Base-by-base conservation (phyloP, 306 rosid genomes). In the Vigna mungo region DNA sequence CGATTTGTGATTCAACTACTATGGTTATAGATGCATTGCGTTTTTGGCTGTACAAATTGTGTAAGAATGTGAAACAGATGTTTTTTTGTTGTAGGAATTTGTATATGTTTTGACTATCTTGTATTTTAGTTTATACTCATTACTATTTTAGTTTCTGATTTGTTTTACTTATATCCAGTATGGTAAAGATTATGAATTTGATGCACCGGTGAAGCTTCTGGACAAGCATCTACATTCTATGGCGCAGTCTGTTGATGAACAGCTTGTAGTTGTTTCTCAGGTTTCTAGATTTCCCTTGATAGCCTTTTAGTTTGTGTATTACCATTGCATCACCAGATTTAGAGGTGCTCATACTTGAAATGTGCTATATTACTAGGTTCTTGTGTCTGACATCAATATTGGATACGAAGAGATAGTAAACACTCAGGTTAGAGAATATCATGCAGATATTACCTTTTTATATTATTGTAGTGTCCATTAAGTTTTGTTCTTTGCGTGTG, bases 361-460 rank as follows among this genome's bases (percentile, higher is more conserved):
- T 32, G 71, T 78, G 27, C 68, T 71, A 47, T 47, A 62, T 66
- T 83, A 72, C 39, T 51, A 92, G 97, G 96, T 93, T 81, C 93
- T 93, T 18, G 98, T 90, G 71, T 91, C 96, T 69, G 96, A 93
- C 81, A 93, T 90, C 78, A 90, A 93, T 82, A 90, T 93, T 36
- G 98, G 98, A 46, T 93, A 93, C 44, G 98, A 93, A 80, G 94
- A 90, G 58, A 88, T 93, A 14, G 94, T 93, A 52, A 93, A 93
- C 86, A 93, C 96, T 62, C 94, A 90, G 94, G 97, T 93, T 23
- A 80, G 74, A 25, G 14, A 69, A 74, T 55, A 21, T 60, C 17
- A 17, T 17, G 18, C 30, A n/a, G 32, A 62, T 70, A 51, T 34
- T 61, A 2, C 21, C 46, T 14, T 20, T 3, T 49, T 27, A 32